Conservation (phyloP, 2,329 filamentous ascomycete species). For the Sporothrix humicola region DNA sequence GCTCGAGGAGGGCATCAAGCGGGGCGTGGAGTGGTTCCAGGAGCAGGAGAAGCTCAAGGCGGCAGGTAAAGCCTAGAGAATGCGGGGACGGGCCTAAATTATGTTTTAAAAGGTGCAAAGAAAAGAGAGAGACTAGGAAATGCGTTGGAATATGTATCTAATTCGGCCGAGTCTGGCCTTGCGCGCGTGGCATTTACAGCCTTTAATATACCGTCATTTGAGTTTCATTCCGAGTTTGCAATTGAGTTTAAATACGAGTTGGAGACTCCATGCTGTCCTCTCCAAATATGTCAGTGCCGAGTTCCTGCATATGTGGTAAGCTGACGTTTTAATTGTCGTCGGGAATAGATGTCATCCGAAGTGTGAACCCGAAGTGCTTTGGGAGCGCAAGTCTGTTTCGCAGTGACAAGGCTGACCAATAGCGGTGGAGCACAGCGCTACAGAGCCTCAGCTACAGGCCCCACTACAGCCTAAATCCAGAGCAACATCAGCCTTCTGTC, state of each 20-base stretch:
- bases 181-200: not conserved
- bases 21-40: constrained; percentile 60
- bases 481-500: constrained; percentile 11
- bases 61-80: constrained; percentile 29
- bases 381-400: too few species aligned
- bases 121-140: not conserved
- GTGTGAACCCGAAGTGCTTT: too few species aligned
- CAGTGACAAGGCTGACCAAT: constrained; percentile 28
- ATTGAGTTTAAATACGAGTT: too few species aligned
- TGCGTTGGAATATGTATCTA: not conserved
- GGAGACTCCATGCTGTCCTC: too few species aligned
- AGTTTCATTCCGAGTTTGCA: not conserved
- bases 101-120: too few species aligned
- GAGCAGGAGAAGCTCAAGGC: constrained; percentile 54
- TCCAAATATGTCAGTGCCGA: too few species aligned
- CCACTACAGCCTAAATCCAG: constrained; percentile 9
- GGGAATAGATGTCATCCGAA: too few species aligned
- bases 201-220: not conserved
- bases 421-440: not conserved
- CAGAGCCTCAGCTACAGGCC: not conserved
- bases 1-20: constrained; percentile 67
- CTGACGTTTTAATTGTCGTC: too few species aligned
- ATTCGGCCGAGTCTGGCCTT: not conserved
- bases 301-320: too few species aligned
- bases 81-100: not conserved